Conservation (phyloP, 768 basidiomycete genomes). For the Clitopilus hobsonii region DNA sequence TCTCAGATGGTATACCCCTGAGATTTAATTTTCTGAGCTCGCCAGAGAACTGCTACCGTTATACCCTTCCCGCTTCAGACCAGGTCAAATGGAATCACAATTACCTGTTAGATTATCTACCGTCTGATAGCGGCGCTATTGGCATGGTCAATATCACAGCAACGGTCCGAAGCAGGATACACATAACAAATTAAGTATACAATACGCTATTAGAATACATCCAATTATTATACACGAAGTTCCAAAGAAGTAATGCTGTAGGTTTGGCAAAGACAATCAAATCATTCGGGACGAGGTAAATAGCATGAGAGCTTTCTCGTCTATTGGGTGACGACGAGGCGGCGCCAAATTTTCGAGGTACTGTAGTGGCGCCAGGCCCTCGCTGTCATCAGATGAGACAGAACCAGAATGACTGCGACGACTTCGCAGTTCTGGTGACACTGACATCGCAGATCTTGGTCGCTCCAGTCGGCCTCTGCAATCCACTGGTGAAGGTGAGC, state of each 20-base stretch:
- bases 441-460: neutral
- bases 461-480: neutral
- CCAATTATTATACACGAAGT: neutral
- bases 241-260: neutral
- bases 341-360: slow-evolving; percentile 59
- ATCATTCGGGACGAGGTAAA: slow-evolving; percentile 24
- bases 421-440: neutral
- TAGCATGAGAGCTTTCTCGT: slow-evolving; percentile 42
- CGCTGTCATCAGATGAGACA: slow-evolving; percentile 6
- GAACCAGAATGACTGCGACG: slow-evolving; percentile 1
- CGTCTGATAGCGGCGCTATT: neutral
- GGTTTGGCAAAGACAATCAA: slow-evolving; percentile 6
- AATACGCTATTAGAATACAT: neutral
- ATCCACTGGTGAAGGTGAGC: neutral
- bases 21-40: neutral
- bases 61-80: neutral
- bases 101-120: too few species aligned
- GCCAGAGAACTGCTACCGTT: neutral
- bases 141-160: neutral
- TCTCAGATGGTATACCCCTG: neutral
- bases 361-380: slow-evolving; percentile 56
- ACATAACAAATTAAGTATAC: slow-evolving; percentile 1
- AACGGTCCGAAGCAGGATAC: neutral
- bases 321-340: slow-evolving; percentile 61
- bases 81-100: neutral